Base-by-base conservation (phyloP, 768 basidiomycete genomes). In the Mycena albidolilacea region DNA sequence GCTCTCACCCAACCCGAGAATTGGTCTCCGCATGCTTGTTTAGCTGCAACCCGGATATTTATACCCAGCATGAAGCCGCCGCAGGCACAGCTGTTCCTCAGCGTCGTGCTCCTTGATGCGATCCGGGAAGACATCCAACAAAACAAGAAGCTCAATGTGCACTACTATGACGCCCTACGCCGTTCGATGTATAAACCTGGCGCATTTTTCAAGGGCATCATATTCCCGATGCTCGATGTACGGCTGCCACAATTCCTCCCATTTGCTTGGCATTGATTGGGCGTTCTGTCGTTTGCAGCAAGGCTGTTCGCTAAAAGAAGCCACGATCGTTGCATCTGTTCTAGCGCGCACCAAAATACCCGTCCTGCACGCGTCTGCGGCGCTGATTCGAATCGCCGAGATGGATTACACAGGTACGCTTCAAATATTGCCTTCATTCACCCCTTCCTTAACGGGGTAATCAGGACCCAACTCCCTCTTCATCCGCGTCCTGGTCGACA, bases 181-280 rank as follows among this genome's bases (percentile, higher is more conserved):
- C 92, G 95, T 77, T 90, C 95, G 6, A 83, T 99, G 70, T 99
- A 97, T 82, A 99, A 99, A 82, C 98, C 98, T 3, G 94, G 94
- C 5, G 97, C 98, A 0, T 98, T 99, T 81, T 99, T 99, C 88
- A 99, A 99, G 81, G 98, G 97, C 5, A 92, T 99, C 69, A 87
- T 99, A 46, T 98, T 99, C 81, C 98, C 98, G 0, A 87, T 99
- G 81, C 88, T 98, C 72, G 96, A 97, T 80, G 97, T 97, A 78
- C 75, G 52, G 92, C 79, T 14, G 35, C 14, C 21, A 55, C 55
- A 15, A 21, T 46, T 61, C 39, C 48, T 14, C 43, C 58, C 23
- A 1, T 38, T 37, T n/a, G 2, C n/a, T 7, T 41, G 50, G 43
- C 23, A 70, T 30, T 57, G 61, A 64, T 66, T 63, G n/a, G 60